phyloP scores from a whole-genome alignment of 2,329 filamentous ascomycete species.

The Cercospora sojina region DNA sequence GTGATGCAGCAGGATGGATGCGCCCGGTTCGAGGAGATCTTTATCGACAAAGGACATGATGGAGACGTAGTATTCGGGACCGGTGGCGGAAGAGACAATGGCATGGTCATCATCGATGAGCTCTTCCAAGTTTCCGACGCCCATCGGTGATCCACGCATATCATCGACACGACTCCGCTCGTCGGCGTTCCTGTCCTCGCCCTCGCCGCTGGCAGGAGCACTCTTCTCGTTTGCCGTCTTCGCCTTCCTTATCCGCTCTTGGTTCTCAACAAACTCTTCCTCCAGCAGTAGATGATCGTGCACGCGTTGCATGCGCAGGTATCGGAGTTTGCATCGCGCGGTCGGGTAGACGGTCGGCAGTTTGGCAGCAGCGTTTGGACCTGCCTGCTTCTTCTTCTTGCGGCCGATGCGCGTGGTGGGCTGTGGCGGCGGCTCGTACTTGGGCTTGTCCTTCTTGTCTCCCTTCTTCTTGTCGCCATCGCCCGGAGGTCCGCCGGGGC shows the following conservation, averaged over 20 bases:
- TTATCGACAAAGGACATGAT: conserved; percentile 99
- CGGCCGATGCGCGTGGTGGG: conserved; percentile 95
- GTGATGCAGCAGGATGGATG: conserved; percentile 92
- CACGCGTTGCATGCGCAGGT: conserved; percentile 96
- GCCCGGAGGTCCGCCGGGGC: conserved; percentile 55
- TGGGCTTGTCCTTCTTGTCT: conserved; percentile 92
- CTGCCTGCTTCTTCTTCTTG: conserved; percentile 96
- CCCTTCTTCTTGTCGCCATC: conserved; percentile 86
- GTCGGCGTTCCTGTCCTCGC: conserved; percentile 89
- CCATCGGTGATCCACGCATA: conserved; percentile 98
- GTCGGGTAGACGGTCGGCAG: conserved; percentile 92
- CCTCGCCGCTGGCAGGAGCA: conserved; percentile 59
- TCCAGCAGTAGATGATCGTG: conserved; percentile 96
- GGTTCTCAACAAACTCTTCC: conserved; percentile 98
- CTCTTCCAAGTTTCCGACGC: conserved; percentile 94
- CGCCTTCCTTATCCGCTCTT: conserved; percentile 90
- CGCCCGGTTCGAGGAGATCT: conserved; percentile 91
- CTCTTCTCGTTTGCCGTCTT: conserved; percentile 74
- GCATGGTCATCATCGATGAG: conserved; percentile 99
- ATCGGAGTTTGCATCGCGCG: conserved; percentile 93
- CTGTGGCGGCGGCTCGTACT: conserved; percentile 97
- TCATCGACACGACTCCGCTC: conserved; percentile 94
- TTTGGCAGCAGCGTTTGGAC: conserved; percentile 91
- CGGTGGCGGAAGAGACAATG: conserved; percentile 95
- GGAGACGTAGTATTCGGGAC: conserved; percentile 97